Evolutionary conservation across 2,329 filamentous ascomycete species (phyloP).

Genomic region (Penicillium sp.): DNA sequence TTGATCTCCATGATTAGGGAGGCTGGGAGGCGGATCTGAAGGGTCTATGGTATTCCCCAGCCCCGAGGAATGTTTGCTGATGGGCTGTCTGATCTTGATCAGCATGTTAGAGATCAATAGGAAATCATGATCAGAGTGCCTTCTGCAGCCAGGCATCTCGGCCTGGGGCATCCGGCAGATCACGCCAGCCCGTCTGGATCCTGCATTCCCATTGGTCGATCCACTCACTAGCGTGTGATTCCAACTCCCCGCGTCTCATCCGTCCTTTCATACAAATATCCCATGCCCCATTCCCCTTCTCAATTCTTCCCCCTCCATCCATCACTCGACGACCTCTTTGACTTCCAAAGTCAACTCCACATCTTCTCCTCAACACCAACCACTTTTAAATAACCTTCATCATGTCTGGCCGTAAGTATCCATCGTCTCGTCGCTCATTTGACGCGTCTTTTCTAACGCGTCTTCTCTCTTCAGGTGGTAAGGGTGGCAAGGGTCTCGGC

Average conservation of each 20-base stretch:
- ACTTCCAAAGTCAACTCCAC: slow-evolving; percentile 22
- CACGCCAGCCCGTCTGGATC: slow-evolving; percentile 28
- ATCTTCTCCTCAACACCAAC: slow-evolving; percentile 27
- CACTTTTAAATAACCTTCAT: slow-evolving; percentile 39
- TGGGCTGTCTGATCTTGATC: slow-evolving; percentile 9
- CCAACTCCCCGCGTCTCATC: slow-evolving; percentile 26
- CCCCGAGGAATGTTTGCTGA: slow-evolving; percentile 17
- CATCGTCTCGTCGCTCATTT: slow-evolving; percentile 6
- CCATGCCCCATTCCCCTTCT: slow-evolving; percentile 27
- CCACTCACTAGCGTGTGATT: slow-evolving; percentile 38
- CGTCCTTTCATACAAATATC: slow-evolving; percentile 42
- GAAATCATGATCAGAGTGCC: slow-evolving; percentile 26
- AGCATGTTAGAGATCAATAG: slow-evolving; percentile 17
- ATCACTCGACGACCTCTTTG: slow-evolving; percentile 23
- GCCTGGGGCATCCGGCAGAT: slow-evolving; percentile 30
- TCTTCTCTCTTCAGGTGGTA: slow-evolving; percentile 64
- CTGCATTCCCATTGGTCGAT: slow-evolving; percentile 37
- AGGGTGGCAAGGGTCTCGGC: slow-evolving; percentile 96
- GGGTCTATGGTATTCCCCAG: slow-evolving; percentile 13
- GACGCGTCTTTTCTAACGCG: slow-evolving; percentile 46
- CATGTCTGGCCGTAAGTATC: slow-evolving; percentile 59
- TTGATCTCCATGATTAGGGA: slow-evolving; percentile 37
- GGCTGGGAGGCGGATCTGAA: slow-evolving; percentile 16
- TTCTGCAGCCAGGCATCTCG: slow-evolving; percentile 17
- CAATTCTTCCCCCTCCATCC: slow-evolving; percentile 22